These are phyloP conservation scores for Phialemonium atrogriseum DNA, from an alignment of 2,329 filamentous ascomycete genomes.

Conservation along the genomic window DNA sequence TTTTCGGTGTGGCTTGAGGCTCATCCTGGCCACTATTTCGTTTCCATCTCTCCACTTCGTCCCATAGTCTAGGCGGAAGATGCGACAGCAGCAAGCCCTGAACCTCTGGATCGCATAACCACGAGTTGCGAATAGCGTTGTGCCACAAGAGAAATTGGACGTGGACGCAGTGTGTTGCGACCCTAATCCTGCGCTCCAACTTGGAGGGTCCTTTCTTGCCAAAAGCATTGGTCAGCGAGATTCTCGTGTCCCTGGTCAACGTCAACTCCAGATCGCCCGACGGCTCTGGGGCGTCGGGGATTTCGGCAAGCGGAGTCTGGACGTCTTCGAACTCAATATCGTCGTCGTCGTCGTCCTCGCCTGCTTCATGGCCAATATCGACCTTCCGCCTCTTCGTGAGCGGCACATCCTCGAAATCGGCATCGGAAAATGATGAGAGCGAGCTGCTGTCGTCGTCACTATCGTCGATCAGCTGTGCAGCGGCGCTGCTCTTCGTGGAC, in stretches of 20 bases:
- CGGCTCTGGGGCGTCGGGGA: conserved; percentile 36
- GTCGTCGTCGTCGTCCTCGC: conserved; percentile 47
- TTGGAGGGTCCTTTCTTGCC: conserved; percentile 83
- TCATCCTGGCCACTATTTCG: conserved; percentile 54
- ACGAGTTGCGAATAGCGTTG: conserved; percentile 77
- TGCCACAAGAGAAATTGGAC: conserved; percentile 84
- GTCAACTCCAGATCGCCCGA: conserved; percentile 69
- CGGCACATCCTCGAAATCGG: conserved; percentile 18
- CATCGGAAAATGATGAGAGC: neutral
- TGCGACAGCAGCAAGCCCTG: conserved; percentile 71
- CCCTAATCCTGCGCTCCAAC: conserved; percentile 69
- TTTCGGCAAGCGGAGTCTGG: conserved; percentile 24
- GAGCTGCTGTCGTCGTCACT: conserved; percentile 38
- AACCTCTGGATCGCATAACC: conserved; percentile 69
- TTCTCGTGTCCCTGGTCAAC: conserved; percentile 47
- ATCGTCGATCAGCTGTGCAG: conserved; percentile 32
- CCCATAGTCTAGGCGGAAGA: conserved; percentile 57
- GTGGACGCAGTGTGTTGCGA: conserved; percentile 78
- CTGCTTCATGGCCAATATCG: conserved; percentile 14
- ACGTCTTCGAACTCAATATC: conserved; percentile 58
- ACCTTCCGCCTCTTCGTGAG: conserved; percentile 26
- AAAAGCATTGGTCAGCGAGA: conserved; percentile 53
- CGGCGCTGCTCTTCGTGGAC: conserved; percentile 29
- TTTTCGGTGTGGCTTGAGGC: conserved; percentile 26
- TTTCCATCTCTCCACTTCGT: conserved; percentile 67